These are phyloP conservation scores for Astrocystis sublimbata DNA, from an alignment of 495 filamentous ascomycete genomes.

Conservation along the genomic window DNA sequence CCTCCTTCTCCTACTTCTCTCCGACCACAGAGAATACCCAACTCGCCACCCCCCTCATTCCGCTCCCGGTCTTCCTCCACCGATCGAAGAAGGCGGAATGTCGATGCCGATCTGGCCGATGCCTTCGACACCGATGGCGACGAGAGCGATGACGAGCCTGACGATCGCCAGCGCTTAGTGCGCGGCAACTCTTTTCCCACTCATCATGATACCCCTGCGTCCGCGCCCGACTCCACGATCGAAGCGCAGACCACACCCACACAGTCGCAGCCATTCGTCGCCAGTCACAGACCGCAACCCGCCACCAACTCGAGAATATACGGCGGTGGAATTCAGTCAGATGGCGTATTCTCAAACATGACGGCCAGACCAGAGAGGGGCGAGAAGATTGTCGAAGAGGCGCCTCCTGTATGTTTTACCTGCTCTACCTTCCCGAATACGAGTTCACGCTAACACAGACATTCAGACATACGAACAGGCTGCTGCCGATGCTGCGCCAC, in stretches of 20 bases:
- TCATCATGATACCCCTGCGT: conserved; percentile 14
- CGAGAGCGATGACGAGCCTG: conserved; percentile 71
- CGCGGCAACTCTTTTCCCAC: conserved; percentile 59
- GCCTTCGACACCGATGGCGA: conserved; percentile 81
- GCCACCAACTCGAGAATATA: conserved; percentile 53
- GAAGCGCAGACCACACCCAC: conserved; percentile 19
- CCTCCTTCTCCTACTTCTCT: conserved; percentile 35
- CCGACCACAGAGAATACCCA: conserved; percentile 57
- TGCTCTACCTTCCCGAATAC: background rate
- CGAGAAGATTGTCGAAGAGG: conserved; percentile 79
- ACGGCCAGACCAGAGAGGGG: conserved; percentile 86
- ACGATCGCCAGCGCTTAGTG: conserved; percentile 85
- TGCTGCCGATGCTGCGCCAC: conserved; percentile 91
- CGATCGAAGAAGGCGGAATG: conserved; percentile 53
- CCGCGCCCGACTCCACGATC: conserved; percentile 16
- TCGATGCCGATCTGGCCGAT: conserved; percentile 80
- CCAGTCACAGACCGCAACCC: conserved; percentile 13
- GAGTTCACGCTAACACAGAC: conserved; percentile 2
- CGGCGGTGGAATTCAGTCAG: conserved; percentile 68
- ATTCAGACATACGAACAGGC: conserved; percentile 94
- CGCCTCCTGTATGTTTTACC: conserved; percentile 73
- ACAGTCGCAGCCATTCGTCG: conserved; percentile 27
- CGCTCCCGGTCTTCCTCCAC: conserved; percentile 79
- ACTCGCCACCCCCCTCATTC: conserved; percentile 93
- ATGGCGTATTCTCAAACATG: conserved; percentile 96